Percentiles rank a stretch among this genome's conserved stretches.
phyloP scores from a whole-genome alignment of 1,139 yeast genomes.

The Geotrichum europaeum region DNA sequence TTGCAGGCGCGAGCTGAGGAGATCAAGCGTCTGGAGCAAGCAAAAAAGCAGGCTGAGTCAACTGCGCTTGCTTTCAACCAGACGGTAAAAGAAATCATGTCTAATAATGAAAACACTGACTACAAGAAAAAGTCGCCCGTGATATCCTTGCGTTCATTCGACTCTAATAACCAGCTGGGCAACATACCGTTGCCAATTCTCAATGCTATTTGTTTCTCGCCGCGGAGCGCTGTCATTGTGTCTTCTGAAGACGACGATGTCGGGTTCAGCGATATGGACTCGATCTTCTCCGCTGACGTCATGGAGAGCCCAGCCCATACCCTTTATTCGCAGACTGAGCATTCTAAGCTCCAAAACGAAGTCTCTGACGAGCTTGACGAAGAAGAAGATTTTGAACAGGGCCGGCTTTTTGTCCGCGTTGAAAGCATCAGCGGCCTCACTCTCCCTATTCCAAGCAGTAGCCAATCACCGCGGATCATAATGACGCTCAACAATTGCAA shows the following conservation, averaged over 20 bases:
- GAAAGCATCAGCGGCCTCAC: slow-evolving; percentile 53
- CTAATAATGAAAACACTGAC: not conserved
- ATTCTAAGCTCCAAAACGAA: not conserved
- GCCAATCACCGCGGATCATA: slow-evolving; percentile 44
- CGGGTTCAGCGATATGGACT: slow-evolving; percentile 11
- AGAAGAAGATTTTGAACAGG: slow-evolving; percentile 35
- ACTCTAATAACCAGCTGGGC: slow-evolving; percentile 20
- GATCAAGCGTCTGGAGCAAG: not conserved
- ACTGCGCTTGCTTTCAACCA: not conserved
- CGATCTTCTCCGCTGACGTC: slow-evolving; percentile 9
- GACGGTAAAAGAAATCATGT: not conserved
- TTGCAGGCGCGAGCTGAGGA: not conserved
- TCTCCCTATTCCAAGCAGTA: slow-evolving; percentile 44
- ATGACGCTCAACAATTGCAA: slow-evolving; percentile 81
- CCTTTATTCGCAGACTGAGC: not conserved
- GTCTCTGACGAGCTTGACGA: not conserved
- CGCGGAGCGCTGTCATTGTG: slow-evolving; percentile 14
- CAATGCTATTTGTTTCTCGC: slow-evolving; percentile 22
- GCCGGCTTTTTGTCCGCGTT: slow-evolving; percentile 68
- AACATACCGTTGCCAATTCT: slow-evolving; percentile 23
- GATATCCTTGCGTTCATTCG: slow-evolving; percentile 12
- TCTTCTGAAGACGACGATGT: slow-evolving; percentile 13
- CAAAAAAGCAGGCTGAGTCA: not conserved
- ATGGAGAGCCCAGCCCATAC: not conserved
- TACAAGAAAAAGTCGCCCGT: slow-evolving; percentile 6